phyloP scores from a whole-genome alignment of 352 stramenopile genomes.

The Phytophthora macrochlamydospora region DNA sequence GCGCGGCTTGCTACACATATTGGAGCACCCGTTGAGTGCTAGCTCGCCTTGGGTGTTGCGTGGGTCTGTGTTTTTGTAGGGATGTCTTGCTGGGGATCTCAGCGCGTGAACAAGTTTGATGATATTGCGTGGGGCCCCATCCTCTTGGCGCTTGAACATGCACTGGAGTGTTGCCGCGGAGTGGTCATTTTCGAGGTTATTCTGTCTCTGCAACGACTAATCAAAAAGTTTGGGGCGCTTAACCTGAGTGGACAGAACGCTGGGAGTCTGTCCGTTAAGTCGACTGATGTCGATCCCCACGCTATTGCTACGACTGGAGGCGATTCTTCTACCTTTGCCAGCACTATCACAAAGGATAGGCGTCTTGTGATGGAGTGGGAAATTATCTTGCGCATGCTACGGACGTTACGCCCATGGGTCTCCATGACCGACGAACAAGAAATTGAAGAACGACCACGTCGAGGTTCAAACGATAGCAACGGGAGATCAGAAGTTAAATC shows the following conservation, averaged over 20 bases:
- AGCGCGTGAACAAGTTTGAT: slow-evolving; percentile 75
- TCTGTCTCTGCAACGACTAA: slow-evolving; percentile 80
- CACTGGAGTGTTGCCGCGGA: slow-evolving; percentile 68
- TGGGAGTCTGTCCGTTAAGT: slow-evolving; percentile 7
- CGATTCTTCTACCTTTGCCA: slow-evolving; percentile 1
- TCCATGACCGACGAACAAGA: slow-evolving; percentile 50
- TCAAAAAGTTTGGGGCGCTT: slow-evolving; percentile 83
- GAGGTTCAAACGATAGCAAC: slow-evolving; percentile 12
- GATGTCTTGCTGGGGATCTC: slow-evolving; percentile 89
- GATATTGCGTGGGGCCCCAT: slow-evolving; percentile 78
- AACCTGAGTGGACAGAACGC: slow-evolving; percentile 18
- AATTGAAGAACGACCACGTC: slow-evolving; percentile 31
- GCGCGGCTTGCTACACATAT: slow-evolving; percentile 66
- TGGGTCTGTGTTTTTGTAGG: slow-evolving; percentile 88
- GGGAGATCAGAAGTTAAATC: slow-evolving; percentile 12
- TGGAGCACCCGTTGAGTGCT: slow-evolving; percentile 59
- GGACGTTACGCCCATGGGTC: slow-evolving; percentile 69
- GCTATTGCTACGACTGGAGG: slow-evolving; percentile 3
- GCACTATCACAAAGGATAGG: slow-evolving; percentile 24
- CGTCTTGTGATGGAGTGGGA: slow-evolving; percentile 82
- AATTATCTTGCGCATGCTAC: slow-evolving; percentile 84
- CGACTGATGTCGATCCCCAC: slow-evolving; percentile 7
- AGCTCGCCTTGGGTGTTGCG: slow-evolving; percentile 79
- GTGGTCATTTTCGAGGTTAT: slow-evolving; percentile 90
- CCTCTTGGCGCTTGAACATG: slow-evolving; percentile 64